A percentile compares a stretch with the other conserved stretches of the same genome.
phyloP scores from a whole-genome alignment of 2,329 filamentous ascomycete species.

The Chaetothyriales sp. region DNA sequence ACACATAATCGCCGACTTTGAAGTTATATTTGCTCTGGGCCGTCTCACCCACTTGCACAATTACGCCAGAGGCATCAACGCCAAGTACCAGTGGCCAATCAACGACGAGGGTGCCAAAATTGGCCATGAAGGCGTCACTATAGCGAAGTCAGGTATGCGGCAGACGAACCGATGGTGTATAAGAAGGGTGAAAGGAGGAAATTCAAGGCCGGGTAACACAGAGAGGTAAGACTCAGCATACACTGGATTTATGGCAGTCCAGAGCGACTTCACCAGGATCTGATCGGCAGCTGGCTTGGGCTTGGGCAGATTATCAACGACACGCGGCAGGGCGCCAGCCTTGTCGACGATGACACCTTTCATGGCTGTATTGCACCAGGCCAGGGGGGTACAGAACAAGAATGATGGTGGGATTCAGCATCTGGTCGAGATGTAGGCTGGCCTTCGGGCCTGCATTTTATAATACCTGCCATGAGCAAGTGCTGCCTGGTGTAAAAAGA shows the following conservation, averaged over 20 bases:
- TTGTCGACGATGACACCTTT: slow-evolving; percentile 11
- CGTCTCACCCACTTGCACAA: slow-evolving; percentile 22
- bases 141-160: not conserved
- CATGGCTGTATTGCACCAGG: slow-evolving; percentile 3
- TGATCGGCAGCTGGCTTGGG: slow-evolving; percentile 20
- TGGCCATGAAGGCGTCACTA: slow-evolving; percentile 20
- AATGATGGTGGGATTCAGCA: too few species aligned
- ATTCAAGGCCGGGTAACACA: not conserved
- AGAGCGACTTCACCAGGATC: slow-evolving; percentile 23
- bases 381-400: too few species aligned
- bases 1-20: slow-evolving; percentile 22
- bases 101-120: slow-evolving; percentile 19
- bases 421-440: too few species aligned
- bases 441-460: too few species aligned
- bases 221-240: slow-evolving; percentile 8
- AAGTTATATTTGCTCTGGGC: slow-evolving; percentile 16
- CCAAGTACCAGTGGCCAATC: slow-evolving; percentile 22
- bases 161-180: not conserved
- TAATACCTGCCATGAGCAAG: too few species aligned
- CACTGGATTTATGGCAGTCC: slow-evolving; percentile 23
- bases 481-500: too few species aligned
- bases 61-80: slow-evolving; percentile 21
- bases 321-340: slow-evolving; percentile 9
- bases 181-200: not conserved
- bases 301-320: slow-evolving; percentile 15